Evolutionary conservation across 371 early-diverging fungal species (phyloP).

Genomic region (Rhizomucor miehei): DNA sequence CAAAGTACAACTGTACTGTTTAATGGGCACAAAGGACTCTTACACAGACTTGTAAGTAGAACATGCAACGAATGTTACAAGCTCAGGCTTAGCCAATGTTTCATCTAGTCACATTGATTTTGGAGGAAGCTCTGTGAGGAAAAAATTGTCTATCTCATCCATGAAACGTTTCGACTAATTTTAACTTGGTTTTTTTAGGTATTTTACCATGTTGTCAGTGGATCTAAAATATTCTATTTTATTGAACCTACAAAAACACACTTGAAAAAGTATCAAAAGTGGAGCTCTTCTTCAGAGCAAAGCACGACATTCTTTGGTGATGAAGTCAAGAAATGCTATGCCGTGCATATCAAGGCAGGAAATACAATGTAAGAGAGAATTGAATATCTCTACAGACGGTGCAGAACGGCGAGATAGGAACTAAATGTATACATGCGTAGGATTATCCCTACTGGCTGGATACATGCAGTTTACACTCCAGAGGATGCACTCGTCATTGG

Average conservation of each 20-base stretch:
- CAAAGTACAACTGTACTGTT: slow-evolving; percentile 83
- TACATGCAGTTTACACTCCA: slow-evolving; percentile 91
- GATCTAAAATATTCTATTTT: slow-evolving; percentile 86
- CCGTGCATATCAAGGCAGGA: slow-evolving; percentile 67
- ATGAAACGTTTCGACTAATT: not conserved
- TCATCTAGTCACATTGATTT: slow-evolving; percentile 79
- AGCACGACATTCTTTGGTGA: slow-evolving; percentile 76
- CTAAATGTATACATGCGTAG: slow-evolving; percentile 27
- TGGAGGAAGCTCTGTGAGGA: slow-evolving; percentile 80
- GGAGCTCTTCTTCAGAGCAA: slow-evolving; percentile 86
- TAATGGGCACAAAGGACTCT: slow-evolving; percentile 87
- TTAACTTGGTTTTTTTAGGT: slow-evolving; percentile 29
- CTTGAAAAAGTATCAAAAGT: slow-evolving; percentile 81
- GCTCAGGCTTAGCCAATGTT: too few species aligned
- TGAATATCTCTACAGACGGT: not conserved
- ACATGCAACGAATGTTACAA: too few species aligned
- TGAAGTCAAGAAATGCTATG: slow-evolving; percentile 67
- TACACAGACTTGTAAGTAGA: slow-evolving; percentile 85
- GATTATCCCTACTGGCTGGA: slow-evolving; percentile 95
- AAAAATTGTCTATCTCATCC: not conserved
- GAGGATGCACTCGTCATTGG: slow-evolving; percentile 87
- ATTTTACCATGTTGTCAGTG: slow-evolving; percentile 82
- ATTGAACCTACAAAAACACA: slow-evolving; percentile 81
- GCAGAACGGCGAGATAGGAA: not conserved
- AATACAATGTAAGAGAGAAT: slow-evolving; percentile 66